Base-by-base conservation (phyloP, 2,329 filamentous ascomycete species). In the Coniella lustricola region DNA sequence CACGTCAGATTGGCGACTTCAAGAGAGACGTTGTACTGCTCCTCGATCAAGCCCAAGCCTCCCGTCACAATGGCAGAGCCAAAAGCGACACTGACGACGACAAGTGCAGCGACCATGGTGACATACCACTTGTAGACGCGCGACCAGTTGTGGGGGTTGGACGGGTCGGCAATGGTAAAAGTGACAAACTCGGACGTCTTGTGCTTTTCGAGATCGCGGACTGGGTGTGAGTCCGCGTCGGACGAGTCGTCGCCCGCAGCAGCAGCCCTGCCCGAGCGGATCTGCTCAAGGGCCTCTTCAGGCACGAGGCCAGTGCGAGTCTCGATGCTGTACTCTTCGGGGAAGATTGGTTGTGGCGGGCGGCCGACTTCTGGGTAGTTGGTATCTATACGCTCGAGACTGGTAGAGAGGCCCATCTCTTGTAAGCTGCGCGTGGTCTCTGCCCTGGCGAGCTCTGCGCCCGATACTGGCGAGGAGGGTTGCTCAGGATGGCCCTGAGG, bases 141-240 rank as follows among this genome's bases (percentile, higher is more conserved):
- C 5, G 40, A 42, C 40, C 40, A 42, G 40, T 42, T 22, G 40
- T 42, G 40, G 2, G 40, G 40, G 40, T 42, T 42, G 10, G 31
- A 25, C n/a, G 10, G 25, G 40, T 42, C 40, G 12, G 5, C 25
- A 13, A 42, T 42, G 22, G n/a, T 42, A 13, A 32, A 42, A 5
- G 40, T 42, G 40, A 42, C 40, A n/a, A 42, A 42, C 40, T 42
- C 40, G 10, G 25, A n/a, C 10, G 40, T 42, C 7, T 32, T 31
- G 3, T n/a, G 17, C 29, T 42, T 42, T 29, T 42, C 29, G 40
- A 42, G 25, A 2, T 42, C 40, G 2, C 8, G 29, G 14, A 16
- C 17, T 10, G 40, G 31, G n/a, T 16, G 9, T 12, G 22, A 16
- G 0, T 22, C 22, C 39, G 25, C 7, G 8, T 10, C 16, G 7